phyloP scores from a whole-genome alignment of 192 early-diverging fungal species.

The Phycomyces blakesleeanus region DNA sequence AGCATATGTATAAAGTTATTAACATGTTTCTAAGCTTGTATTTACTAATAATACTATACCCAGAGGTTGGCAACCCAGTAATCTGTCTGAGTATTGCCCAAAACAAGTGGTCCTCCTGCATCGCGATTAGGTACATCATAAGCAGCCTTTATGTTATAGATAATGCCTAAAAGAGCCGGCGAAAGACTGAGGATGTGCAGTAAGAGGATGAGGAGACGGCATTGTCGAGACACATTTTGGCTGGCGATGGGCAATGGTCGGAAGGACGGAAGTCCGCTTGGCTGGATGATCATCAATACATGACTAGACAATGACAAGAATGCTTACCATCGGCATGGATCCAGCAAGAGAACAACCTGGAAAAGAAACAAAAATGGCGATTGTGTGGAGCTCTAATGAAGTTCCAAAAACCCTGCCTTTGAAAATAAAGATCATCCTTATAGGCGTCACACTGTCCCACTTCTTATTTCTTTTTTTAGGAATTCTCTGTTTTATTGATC shows the following conservation, averaged over 20 bases:
- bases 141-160: slow-evolving; percentile 23
- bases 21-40: too few relatives aligned
- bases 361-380: background rate
- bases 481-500: background rate
- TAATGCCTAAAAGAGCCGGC: slow-evolving; percentile 29
- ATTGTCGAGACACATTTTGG: slow-evolving; percentile 28
- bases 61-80: slow-evolving; percentile 40
- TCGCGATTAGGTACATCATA: slow-evolving; percentile 24
- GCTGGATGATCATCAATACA: background rate
- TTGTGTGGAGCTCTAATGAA: background rate
- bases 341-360: background rate
- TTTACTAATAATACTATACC: too few relatives aligned
- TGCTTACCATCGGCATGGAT: background rate
- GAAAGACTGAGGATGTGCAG: slow-evolving; percentile 37
- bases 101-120: slow-evolving; percentile 26
- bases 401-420: background rate
- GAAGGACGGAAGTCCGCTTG: slow-evolving; percentile 17
- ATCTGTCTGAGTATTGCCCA: slow-evolving; percentile 33
- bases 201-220: slow-evolving; percentile 26
- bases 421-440: slow-evolving; percentile 2
- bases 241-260: slow-evolving; percentile 19
- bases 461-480: slow-evolving; percentile 4
- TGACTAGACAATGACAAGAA: background rate
- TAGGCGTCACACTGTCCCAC: background rate
- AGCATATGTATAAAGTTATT: too few relatives aligned